Conservation (phyloP, 495 filamentous ascomycete genomes). For the Symbiotaphrina buchneri region DNA sequence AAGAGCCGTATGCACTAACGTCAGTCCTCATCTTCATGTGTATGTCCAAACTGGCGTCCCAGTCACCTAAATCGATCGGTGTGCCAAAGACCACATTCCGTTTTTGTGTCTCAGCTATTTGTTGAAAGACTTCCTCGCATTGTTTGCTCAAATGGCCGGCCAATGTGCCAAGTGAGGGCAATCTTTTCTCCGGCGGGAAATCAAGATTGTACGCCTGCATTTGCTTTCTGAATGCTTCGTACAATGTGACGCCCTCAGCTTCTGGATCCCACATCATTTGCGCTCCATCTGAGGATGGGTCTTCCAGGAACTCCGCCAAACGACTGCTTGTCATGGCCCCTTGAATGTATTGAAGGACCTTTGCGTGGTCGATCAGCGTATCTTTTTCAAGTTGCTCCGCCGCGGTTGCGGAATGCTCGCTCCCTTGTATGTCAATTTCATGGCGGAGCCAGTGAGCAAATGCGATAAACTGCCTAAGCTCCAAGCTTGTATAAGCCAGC, state of each 20-base stretch:
- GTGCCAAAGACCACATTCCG: constrained; percentile 29
- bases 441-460: constrained; percentile 76
- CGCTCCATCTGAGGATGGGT: constrained; percentile 9
- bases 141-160: constrained; percentile 24
- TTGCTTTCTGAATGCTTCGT: constrained; percentile 20
- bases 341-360: constrained; percentile 25
- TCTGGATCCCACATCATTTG: constrained; percentile 12
- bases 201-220: constrained; percentile 12
- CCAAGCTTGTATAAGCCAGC: constrained; percentile 45
- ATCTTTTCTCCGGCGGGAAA: constrained; percentile 11
- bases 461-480: constrained; percentile 50
- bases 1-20: too few relatives aligned
- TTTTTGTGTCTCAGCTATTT: constrained; percentile 33
- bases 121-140: constrained; percentile 28
- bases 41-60: too few relatives aligned
- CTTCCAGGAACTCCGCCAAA: constrained; percentile 19
- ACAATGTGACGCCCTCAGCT: constrained; percentile 22
- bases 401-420: constrained; percentile 17
- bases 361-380: constrained; percentile 24
- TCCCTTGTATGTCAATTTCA: constrained; percentile 46
- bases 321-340: constrained; percentile 25
- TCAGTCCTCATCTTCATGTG: constrained; percentile 12
- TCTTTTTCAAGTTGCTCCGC: constrained; percentile 32
- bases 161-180: constrained; percentile 29
- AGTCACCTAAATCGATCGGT: constrained; percentile 18